Evolutionary conservation across 2,329 filamentous ascomycete genomes (phyloP).

Genomic region (Colletotrichum gloeosporioides): DNA sequence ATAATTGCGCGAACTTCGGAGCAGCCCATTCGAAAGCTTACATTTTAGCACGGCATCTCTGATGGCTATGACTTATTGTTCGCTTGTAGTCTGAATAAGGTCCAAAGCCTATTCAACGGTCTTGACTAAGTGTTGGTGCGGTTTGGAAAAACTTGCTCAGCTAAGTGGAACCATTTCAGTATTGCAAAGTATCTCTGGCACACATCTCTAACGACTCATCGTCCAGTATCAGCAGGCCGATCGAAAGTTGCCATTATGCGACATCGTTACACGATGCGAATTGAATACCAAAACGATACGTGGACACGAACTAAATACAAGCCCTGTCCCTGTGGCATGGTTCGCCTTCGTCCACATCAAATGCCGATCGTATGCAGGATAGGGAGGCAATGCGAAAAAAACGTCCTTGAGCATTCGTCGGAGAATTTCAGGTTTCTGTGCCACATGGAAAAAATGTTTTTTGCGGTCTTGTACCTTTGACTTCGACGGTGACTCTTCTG

Average conservation of each 20-base stretch:
- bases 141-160: not conserved
- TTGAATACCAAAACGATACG: not conserved
- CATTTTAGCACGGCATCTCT: not conserved
- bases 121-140: not conserved
- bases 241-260: not conserved
- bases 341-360: not conserved
- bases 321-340: not conserved
- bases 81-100: not conserved
- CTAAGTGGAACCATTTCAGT: not conserved
- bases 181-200: not conserved
- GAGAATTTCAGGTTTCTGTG: not conserved
- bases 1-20: not conserved
- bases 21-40: not conserved
- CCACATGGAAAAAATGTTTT: accelerated
- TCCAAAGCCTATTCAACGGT: not conserved
- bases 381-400: accelerated
- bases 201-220: not conserved
- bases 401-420: not conserved
- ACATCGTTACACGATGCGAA: not conserved
- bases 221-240: not conserved
- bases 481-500: accelerated
- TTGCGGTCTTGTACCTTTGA: not conserved
- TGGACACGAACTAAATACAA: not conserved
- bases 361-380: not conserved
- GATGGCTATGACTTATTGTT: not conserved